Base-by-base conservation (phyloP, 2,329 filamentous ascomycete species). In the Cladosporium cucumerinum region DNA sequence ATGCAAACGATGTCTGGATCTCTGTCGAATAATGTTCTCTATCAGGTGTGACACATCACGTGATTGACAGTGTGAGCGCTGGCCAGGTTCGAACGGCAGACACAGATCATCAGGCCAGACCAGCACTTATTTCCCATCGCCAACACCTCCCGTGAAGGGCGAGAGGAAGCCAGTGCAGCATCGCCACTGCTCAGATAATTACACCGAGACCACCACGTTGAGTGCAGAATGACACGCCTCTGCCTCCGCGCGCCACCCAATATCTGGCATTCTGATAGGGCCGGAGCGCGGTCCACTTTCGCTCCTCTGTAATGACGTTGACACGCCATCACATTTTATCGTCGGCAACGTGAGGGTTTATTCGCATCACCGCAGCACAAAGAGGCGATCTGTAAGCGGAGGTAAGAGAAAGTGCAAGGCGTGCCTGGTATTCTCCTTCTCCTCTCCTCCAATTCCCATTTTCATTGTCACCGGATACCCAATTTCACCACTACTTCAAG, bases 231-330 rank as follows among this genome's bases (percentile, higher is more conserved):
- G 51, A 54, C 49, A 52, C 32, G 49, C 23, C 25, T 28, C 16
- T 54, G 51, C 32, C 26, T 48, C 57, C 57, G 36, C 57, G 57
- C 57, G 25, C 51, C 30, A n/a, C 26, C 16, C 26, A 54, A 28
- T 12, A 54, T 54, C 14, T 30, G 26, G 14, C 51, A 28, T 18
- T 32, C 26, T 54, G 51, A 54, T 54, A 54, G 51, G 39, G 46
- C 21, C 59, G 59, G 59, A 61, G 59, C 25, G 28, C 23, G 59
- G 59, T 61, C 59, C 59, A 61, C 59, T 61, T 52, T 61, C 57
- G 48, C 48, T 61, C 59, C 59, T 55, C 60, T 55, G 12, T 21
- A 55, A 62, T 62, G 60, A 62, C 60, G 60, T 62, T 55, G 32
- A 55, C 16, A 30, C 60, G 23, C 49, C 60, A 62, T 62, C 60